Conservation (phyloP, 805 yeast species). For the Ogataea paradorogensis region DNA sequence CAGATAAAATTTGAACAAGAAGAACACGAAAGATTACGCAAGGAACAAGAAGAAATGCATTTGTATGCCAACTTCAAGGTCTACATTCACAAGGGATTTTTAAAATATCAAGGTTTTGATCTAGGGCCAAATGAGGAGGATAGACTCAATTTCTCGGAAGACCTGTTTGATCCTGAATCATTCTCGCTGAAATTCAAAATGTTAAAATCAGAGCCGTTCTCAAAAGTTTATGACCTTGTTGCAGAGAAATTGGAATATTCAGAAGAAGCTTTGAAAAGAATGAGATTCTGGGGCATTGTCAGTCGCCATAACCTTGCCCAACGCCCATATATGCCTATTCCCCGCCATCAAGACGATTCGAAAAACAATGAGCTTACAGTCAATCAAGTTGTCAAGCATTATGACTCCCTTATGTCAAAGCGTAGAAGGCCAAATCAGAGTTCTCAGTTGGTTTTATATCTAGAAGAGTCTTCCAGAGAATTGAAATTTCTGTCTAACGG, state of each 20-base stretch:
- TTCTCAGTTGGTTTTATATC: slow-evolving; percentile 51
- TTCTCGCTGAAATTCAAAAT: slow-evolving; percentile 51
- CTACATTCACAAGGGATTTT: slow-evolving; percentile 52
- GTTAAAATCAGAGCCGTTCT: slow-evolving; percentile 53
- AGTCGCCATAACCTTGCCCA: slow-evolving; percentile 69
- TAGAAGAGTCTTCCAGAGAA: slow-evolving; percentile 56
- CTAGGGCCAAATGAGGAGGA: slow-evolving; percentile 59
- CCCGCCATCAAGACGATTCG: slow-evolving; percentile 24
- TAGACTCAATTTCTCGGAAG: slow-evolving; percentile 45
- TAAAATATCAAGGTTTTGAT: slow-evolving; percentile 70
- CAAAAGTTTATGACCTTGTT: slow-evolving; percentile 48
- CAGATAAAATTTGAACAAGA: slow-evolving; percentile 62
- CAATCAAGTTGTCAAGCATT: slow-evolving; percentile 47
- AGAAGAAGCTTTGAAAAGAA: slow-evolving; percentile 31
- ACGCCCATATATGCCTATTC: slow-evolving; percentile 52
- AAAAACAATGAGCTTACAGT: slow-evolving; percentile 38
- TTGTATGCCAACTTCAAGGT: slow-evolving; percentile 57
- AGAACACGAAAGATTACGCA: slow-evolving; percentile 50
- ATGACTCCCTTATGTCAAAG: slow-evolving; percentile 21
- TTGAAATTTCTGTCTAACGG: slow-evolving; percentile 33
- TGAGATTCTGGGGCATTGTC: slow-evolving; percentile 63
- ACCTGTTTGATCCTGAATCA: slow-evolving; percentile 44
- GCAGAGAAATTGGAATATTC: slow-evolving; percentile 39
- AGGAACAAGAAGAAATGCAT: slow-evolving; percentile 71
- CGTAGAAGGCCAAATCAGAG: slow-evolving; percentile 42